Conservation (phyloP, 176 grass and related monocot genomes). For the Puccinellia tenuiflora region DNA sequence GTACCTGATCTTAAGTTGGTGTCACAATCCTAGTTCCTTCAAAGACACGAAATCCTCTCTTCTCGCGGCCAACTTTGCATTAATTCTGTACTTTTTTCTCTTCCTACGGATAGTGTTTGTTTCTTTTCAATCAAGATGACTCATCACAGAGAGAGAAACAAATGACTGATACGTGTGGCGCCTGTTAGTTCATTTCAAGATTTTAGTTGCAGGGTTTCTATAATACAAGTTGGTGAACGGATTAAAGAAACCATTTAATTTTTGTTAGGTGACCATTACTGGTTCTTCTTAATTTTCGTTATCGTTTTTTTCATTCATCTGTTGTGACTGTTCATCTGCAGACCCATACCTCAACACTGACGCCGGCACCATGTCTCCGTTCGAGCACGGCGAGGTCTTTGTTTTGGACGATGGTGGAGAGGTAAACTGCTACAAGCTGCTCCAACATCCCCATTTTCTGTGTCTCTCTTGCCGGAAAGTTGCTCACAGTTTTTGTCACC, state of each 20-base stretch:
- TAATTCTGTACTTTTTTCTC: not conserved
- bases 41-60: slow-evolving; percentile 20
- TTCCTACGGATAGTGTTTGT: not conserved
- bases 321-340: slow-evolving; percentile 40
- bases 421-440: slow-evolving; percentile 43
- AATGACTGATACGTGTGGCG: not conserved
- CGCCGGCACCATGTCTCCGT: slow-evolving; percentile 98
- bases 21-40: slow-evolving; percentile 42
- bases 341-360: slow-evolving; percentile 99
- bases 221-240: slow-evolving; percentile 23
- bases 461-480: not conserved
- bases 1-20: slow-evolving; percentile 14
- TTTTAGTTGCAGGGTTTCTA: slow-evolving; percentile 22
- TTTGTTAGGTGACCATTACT: slow-evolving; percentile 19
- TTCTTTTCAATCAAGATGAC: slow-evolving; percentile 16
- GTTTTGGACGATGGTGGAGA: slow-evolving; percentile 98
- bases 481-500: not conserved
- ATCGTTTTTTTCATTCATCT: slow-evolving; percentile 1
- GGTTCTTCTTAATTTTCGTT: not conserved
- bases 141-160: not conserved
- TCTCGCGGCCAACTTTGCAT: slow-evolving; percentile 20
- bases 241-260: slow-evolving; percentile 14
- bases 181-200: not conserved
- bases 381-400: slow-evolving; percentile 94
- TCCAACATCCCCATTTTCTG: slow-evolving; percentile 17